Evolutionary conservation across 805 yeast species (phyloP), one percentile per base, ranked within the genome.

Genomic region (Isabelozyma rhagii): DNA sequence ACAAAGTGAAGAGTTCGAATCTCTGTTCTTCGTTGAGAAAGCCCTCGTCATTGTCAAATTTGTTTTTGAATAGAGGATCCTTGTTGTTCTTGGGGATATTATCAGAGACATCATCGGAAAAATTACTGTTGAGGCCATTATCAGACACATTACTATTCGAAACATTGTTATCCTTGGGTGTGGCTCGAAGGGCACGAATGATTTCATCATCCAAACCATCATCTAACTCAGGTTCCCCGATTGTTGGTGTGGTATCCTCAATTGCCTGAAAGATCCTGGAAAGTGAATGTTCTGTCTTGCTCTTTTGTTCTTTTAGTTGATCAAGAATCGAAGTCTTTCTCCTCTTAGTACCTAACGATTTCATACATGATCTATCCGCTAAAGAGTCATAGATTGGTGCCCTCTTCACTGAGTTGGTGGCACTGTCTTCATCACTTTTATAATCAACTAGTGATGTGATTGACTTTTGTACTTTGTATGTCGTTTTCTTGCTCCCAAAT

Each of bases 1-100:
- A 70, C 41, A 68, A 64, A 31, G 77, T 65, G 57, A 74, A 77
- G 18, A 79, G 68, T 29, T 74, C 77, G 42, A 62, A 55, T 46
- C 65, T 65, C 45, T 78, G 69, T 7, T 63, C 62, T 3, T 70
- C 60, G 2, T 65, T 62, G 44, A 79, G 64, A n/a, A 70, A 61
- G 0, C 82, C 83, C 14, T 69, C 79, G 5, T 53, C 50, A 0
- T 55, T 51, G 9, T 49, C 48, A 49, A 69, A 68, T 8, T 43
- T 21, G 45, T 51, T 55, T 11, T 57, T 45, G 49, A 53, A 66
- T 0, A 63, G 31, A 4, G 51, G 52, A 31, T 39, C 17, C 10
- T n/a, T 15, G 10, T 1, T 13, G n/a, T 31, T 5, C 10, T 31
- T 31, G n/a, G 36, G n/a, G 4, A 8, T 3, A 31, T 9, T 31